Percentiles rank a stretch among this genome's conserved stretches.
Conservation (phyloP, 257 asterid genomes). For the Forsythia viridissima region DNA sequence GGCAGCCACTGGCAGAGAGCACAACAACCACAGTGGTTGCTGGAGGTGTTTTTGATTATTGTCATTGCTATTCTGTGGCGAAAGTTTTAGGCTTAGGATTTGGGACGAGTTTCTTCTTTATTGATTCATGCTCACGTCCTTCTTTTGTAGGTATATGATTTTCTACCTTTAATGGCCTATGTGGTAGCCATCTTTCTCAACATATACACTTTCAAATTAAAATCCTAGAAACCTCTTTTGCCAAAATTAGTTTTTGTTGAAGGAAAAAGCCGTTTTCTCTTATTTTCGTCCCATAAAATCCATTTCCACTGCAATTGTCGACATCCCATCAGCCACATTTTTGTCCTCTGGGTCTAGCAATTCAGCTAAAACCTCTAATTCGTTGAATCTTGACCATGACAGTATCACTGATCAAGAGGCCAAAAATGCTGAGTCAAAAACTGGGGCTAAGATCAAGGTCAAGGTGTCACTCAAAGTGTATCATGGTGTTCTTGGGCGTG, state of each 20-base stretch:
- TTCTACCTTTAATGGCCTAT: constrained; percentile 44
- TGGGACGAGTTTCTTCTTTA: constrained; percentile 31
- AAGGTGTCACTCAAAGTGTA: constrained; percentile 72
- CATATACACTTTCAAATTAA: constrained; percentile 28
- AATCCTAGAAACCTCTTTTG: background rate
- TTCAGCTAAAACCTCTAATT: constrained; percentile 27
- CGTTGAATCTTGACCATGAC: constrained; percentile 32
- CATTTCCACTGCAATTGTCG: constrained; percentile 30
- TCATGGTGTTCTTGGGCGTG: constrained; percentile 58
- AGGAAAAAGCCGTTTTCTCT: background rate
- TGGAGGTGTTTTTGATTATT: background rate
- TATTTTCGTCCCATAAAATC: constrained; percentile 28
- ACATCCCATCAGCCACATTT: constrained; percentile 14
- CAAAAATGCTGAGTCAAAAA: constrained; percentile 38
- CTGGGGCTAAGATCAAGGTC: constrained; percentile 64
- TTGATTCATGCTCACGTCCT: constrained; percentile 16
- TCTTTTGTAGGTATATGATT: background rate
- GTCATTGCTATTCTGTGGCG: background rate
- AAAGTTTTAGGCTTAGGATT: constrained; percentile 29
- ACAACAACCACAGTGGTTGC: constrained; percentile 71
- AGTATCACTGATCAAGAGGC: constrained; percentile 25
- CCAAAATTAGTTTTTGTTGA: background rate
- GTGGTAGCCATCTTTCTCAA: constrained; percentile 68
- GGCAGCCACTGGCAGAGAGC: constrained; percentile 39
- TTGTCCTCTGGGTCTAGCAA: constrained; percentile 33